Base-by-base conservation (phyloP, 2,329 filamentous ascomycete species). In the Microcyclospora tardicrescens region DNA sequence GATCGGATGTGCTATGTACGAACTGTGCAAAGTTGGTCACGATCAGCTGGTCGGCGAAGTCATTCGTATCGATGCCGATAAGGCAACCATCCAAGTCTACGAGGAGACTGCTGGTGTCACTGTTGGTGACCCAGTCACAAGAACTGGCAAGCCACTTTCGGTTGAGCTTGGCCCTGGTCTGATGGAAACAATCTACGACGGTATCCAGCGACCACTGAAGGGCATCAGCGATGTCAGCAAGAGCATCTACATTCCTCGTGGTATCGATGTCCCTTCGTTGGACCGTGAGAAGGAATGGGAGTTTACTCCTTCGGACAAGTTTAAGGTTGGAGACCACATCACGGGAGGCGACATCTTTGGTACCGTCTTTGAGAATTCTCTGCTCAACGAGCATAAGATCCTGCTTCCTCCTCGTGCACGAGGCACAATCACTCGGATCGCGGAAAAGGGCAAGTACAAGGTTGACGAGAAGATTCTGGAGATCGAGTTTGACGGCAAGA, bases 1-100 rank as follows among this genome's bases (percentile, higher is more conserved):
- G 87, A 85, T 89, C 60, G 91, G 91, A 64, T 91, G 91, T 74
- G 87, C 91, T 64, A 98, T 98, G 91, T 95, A 96, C 77, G 91
- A 98, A 70, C 73, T 98, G 70, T 87, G 93, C 62, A 82, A 75
- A 69, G 89, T 98, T 54, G 87, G 91, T 54, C 78, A 94, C 60
- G 85, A 94, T 59, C 77, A 81, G 60, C 78, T 98, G 43, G 82
- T 93, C 46, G 91, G 91, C 61, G 91, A 98, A 67, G 91, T 98
- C 64, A 98, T 98, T 72, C 83, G 91, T 62, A 93, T 98, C 67
- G 91, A 84, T 57, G 81, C 71, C 62, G 91, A 98, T 64, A 93
- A 89, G 68, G 87, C 86, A 53, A 94, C 87, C 36, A 93, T 98
- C 53, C 91, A 98, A 68, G 91, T 98, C 51, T 98, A 98, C 71